Evolutionary conservation across 2,329 filamentous ascomycete species (phyloP), one percentile per base, ranked within the genome.

Genomic region (Endoconidiophora polonica): DNA sequence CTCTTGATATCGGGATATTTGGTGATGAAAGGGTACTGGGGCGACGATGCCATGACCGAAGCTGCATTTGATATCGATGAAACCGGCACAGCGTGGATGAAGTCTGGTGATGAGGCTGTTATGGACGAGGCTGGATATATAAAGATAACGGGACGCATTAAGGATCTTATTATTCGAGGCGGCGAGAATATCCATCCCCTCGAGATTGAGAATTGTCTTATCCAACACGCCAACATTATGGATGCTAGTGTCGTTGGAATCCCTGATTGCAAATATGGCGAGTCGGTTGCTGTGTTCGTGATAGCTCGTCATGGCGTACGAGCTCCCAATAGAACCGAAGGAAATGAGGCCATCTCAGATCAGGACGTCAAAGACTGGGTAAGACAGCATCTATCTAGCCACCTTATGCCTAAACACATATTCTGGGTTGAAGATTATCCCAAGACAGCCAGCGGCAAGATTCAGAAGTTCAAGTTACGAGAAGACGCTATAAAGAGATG

Each of bases 131-230:
- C 87, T 24, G 91, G 90, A 2, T 96, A 87, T 61, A 76, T 95
- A 2, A 75, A 76, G 57, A 94, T 96, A 59, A 95, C 87, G 1
- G 86, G 88, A 2, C 73, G 88, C 14, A 90, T 94, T 60, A 96
- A 96, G 65, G 91, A 98, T 61, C 66, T 96, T 49, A 95, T 98
- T 58, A 96, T 96, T 61, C 77, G 86, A 23, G 90, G 85, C 24
- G 91, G 91, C 22, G 91, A 96, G 63, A 98, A 98, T 62, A 94
- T 95, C 50, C 86, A 94, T 62, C 91, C 91, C 0, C 70, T 94
- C 4, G 91, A 96, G 63, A 73, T 96, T 2, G 91, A 98, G 63
- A 88, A 93, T 60, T 90, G 79, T 56, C 71, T 96, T 4, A 78
- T 94, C 54, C 75, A 76, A 39, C 80, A 90, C 60, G 71, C 76